Percentiles rank a stretch among this genome's conserved stretches.
phyloP scores from a whole-genome alignment of 164 flowering plant species.

The Sextonia rubra region DNA sequence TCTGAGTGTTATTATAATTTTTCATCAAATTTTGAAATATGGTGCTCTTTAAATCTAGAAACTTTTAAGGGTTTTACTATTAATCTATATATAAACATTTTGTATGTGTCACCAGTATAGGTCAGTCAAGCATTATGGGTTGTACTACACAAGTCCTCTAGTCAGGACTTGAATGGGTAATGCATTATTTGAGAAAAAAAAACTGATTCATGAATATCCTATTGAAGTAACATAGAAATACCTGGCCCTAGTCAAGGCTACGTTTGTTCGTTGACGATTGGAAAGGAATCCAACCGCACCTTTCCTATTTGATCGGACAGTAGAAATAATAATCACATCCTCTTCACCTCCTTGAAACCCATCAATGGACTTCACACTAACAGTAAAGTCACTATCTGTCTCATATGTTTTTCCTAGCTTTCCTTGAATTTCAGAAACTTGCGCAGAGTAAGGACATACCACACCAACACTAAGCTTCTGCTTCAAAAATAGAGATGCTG shows the following conservation, averaged over 20 bases:
- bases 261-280: slow-evolving; percentile 47
- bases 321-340: slow-evolving; percentile 49
- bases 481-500: slow-evolving; percentile 18
- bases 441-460: slow-evolving; percentile 62
- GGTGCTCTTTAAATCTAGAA: background rate
- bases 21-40: no score
- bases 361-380: slow-evolving; percentile 48
- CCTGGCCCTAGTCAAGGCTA: slow-evolving; percentile 70
- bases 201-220: background rate
- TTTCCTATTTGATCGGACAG: slow-evolving; percentile 41
- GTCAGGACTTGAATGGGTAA: background rate
- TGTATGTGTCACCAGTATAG: background rate
- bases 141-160: background rate
- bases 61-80: background rate
- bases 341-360: slow-evolving; percentile 66
- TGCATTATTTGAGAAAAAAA: no score
- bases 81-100: background rate
- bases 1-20: no score
- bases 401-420: slow-evolving; percentile 34
- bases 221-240: slow-evolving; percentile 17
- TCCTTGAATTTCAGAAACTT: slow-evolving; percentile 39
- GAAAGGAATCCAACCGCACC: slow-evolving; percentile 49
- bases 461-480: slow-evolving; percentile 52
- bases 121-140: background rate
- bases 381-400: slow-evolving; percentile 20